Evolutionary conservation across 1,284 basidiomycete genomes (phyloP).

Genomic region (Apiotrichum montevideense): DNA sequence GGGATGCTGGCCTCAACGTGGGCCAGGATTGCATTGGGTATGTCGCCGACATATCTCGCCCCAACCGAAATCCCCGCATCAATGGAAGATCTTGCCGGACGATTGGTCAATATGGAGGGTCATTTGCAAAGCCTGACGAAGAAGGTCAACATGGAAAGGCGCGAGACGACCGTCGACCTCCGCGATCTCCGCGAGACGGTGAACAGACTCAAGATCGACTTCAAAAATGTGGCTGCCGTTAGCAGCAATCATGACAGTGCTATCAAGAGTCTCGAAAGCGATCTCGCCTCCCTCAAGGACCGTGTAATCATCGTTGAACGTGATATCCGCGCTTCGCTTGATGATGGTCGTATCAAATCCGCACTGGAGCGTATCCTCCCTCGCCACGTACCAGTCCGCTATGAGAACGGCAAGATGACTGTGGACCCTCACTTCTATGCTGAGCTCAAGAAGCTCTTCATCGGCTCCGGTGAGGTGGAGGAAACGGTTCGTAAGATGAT

Average conservation of each 20-base stretch:
- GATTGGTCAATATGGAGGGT: not conserved
- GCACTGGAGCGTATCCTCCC: constrained; percentile 48
- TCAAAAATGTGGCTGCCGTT: not conserved
- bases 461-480: constrained; percentile 35
- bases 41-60: not conserved
- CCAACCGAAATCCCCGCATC: not conserved
- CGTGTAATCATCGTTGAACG: constrained; percentile 61
- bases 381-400: constrained; percentile 44
- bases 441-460: constrained; percentile 48
- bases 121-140: constrained; percentile 13
- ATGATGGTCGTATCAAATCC: constrained; percentile 37
- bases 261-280: constrained; percentile 13
- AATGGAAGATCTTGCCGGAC: constrained; percentile 6
- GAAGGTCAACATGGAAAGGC: constrained; percentile 18
- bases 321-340: constrained; percentile 46
- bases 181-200: constrained; percentile 54
- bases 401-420: constrained; percentile 40
- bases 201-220: constrained; percentile 3
- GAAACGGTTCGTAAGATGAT: constrained; percentile 11
- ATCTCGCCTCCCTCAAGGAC: constrained; percentile 27
- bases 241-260: not conserved
- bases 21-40: not conserved
- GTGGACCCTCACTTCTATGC: constrained; percentile 50
- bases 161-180: constrained; percentile 43
- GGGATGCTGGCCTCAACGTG: no score